Evolutionary conservation across 805 yeast species (phyloP).

Genomic region (Blastobotrys peoriensis): DNA sequence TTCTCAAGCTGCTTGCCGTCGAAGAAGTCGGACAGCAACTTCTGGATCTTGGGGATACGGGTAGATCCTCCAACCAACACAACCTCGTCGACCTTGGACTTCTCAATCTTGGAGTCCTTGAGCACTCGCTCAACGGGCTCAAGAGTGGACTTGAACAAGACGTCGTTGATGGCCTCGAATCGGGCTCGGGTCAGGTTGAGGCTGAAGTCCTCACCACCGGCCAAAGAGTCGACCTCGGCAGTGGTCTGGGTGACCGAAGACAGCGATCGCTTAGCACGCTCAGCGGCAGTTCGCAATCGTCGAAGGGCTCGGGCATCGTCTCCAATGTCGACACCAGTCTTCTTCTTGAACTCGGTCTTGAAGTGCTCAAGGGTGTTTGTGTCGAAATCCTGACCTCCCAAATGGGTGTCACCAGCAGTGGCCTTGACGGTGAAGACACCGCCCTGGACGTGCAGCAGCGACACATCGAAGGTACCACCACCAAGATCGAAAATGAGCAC

Average conservation of each 20-base stretch:
- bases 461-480: constrained; percentile 98
- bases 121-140: constrained; percentile 93
- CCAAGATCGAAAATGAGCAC: constrained; percentile 91
- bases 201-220: constrained; percentile 93
- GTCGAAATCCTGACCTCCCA: constrained; percentile 99
- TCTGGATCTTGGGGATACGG: constrained; percentile 98
- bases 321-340: constrained; percentile 87
- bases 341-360: constrained; percentile 91
- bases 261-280: constrained; percentile 97
- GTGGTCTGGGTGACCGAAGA: constrained; percentile 95
- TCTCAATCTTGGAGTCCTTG: constrained; percentile 83
- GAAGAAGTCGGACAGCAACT: constrained; percentile 87
- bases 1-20: constrained; percentile 96
- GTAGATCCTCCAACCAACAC: constrained; percentile 98
- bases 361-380: constrained; percentile 91
- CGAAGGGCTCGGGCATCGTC: constrained; percentile 91
- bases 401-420: constrained; percentile 98
- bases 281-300: constrained; percentile 98
- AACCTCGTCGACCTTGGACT: constrained; percentile 84
- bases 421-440: constrained; percentile 97
- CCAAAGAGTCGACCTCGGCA: constrained; percentile 92
- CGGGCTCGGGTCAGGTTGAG: constrained; percentile 95
- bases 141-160: constrained; percentile 86
- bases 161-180: constrained; percentile 93
- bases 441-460: constrained; percentile 83